phyloP scores from a whole-genome alignment of 495 filamentous ascomycete species.

The Chaetomium fimeti region DNA sequence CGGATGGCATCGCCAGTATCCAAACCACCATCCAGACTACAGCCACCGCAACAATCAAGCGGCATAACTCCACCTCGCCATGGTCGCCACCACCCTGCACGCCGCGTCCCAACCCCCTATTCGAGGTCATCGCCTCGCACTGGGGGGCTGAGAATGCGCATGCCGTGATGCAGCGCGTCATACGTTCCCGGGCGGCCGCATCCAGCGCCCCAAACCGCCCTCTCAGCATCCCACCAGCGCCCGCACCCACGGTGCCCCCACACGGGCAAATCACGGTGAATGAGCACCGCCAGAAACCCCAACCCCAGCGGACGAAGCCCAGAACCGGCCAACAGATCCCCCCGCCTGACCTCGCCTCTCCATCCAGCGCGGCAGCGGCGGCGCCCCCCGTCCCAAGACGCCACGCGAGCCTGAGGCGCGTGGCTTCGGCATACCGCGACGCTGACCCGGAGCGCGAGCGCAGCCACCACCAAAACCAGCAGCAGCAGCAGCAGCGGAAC shows the following conservation, averaged over 20 bases:
- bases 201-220: conserved; percentile 3
- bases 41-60: conserved; percentile 42
- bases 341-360: neutral
- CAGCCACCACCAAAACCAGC: too few relatives aligned
- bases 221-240: neutral
- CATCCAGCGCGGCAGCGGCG: conserved; percentile 21
- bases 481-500: neutral
- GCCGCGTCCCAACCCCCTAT: conserved; percentile 39
- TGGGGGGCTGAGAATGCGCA: conserved; percentile 42
- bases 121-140: conserved; percentile 45
- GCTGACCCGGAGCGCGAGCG: neutral
- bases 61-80: conserved; percentile 39
- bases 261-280: neutral
- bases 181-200: conserved; percentile 21
- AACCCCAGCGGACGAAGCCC: neutral
- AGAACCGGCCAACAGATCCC: neutral
- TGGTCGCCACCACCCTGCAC: conserved; percentile 41
- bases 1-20: conserved; percentile 26
- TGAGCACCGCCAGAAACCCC: neutral
- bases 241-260: neutral
- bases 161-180: conserved; percentile 41
- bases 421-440: conserved; percentile 1
- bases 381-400: conserved; percentile 36
- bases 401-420: conserved; percentile 32
- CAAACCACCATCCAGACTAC: conserved; percentile 47